A percentile compares a stretch with the other conserved stretches of the same genome.
Conservation (phyloP, 2,329 filamentous ascomycete genomes). For the Penicillium rolfsii region DNA sequence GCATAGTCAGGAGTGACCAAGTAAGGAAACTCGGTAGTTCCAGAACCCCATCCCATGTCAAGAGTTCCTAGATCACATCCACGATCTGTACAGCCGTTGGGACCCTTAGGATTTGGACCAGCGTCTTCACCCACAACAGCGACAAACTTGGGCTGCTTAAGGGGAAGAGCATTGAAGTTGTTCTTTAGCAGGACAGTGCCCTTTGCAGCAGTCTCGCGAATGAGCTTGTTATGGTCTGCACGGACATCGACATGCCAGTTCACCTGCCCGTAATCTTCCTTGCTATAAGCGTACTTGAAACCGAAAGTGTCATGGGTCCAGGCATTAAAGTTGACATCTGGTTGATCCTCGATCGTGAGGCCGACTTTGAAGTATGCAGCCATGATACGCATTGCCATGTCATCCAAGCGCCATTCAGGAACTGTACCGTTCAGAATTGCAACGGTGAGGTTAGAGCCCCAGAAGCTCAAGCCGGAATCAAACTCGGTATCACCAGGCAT, state of each 20-base stretch:
- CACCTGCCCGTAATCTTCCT: conserved; percentile 13
- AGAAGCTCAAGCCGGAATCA: conserved; percentile 41
- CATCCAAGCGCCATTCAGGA: conserved; percentile 46
- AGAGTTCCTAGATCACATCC: conserved; percentile 15
- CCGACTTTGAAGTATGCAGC: conserved; percentile 51
- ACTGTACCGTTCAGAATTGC: conserved; percentile 45
- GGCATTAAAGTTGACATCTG: conserved; percentile 29
- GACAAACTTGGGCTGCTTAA: conserved; percentile 50
- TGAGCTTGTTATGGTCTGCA: conserved; percentile 67
- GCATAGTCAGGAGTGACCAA: conserved; percentile 31
- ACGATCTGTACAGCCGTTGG: conserved; percentile 14
- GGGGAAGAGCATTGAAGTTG: conserved; percentile 49
- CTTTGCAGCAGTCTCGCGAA: conserved; percentile 74
- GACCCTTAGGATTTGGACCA: conserved; percentile 37
- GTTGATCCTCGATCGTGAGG: conserved; percentile 43
- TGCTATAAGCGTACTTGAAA: conserved; percentile 9
- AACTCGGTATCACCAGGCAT: conserved; percentile 26
- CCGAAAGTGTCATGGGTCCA: conserved; percentile 33
- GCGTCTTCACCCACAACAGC: conserved; percentile 56
- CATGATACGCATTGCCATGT: conserved; percentile 53
- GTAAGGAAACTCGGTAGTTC: conserved; percentile 21
- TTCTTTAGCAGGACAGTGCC: conserved; percentile 72
- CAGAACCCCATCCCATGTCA: conserved; percentile 14
- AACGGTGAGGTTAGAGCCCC: conserved; percentile 17
- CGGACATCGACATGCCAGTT: conserved; percentile 60